Evolutionary conservation across 257 asterid genomes (phyloP).

Genomic region (Solanum tarijense): DNA sequence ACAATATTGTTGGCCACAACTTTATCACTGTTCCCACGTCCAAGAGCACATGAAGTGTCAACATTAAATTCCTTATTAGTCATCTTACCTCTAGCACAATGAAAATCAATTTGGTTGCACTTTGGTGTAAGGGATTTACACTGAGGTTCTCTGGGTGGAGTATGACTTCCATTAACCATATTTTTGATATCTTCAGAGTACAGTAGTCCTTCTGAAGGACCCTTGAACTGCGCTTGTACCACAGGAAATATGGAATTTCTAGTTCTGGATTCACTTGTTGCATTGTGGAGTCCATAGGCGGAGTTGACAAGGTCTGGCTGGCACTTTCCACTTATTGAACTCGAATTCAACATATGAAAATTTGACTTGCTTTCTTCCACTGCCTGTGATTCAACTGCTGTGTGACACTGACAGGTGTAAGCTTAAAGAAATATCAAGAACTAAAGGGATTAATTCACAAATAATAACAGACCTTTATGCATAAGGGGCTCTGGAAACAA

Average conservation of each 20-base stretch:
- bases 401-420: slow-evolving; percentile 8
- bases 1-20: not conserved
- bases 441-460: not conserved
- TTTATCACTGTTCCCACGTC: slow-evolving; percentile 12
- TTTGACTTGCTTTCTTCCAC: slow-evolving; percentile 15
- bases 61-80: slow-evolving; percentile 8
- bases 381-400: slow-evolving; percentile 19
- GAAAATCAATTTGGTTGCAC: slow-evolving; percentile 19
- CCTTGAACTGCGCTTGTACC: slow-evolving; percentile 15
- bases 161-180: slow-evolving; percentile 14
- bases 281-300: slow-evolving; percentile 16
- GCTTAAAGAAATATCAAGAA: not conserved
- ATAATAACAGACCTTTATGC: slow-evolving; percentile 14
- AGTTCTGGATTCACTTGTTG: slow-evolving; percentile 11
- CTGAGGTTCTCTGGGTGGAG: not conserved
- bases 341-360: slow-evolving; percentile 10
- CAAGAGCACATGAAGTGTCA: slow-evolving; percentile 6
- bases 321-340: slow-evolving; percentile 20
- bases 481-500: slow-evolving; percentile 16
- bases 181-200: slow-evolving; percentile 8
- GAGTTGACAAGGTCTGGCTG: slow-evolving; percentile 12
- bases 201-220: slow-evolving; percentile 8
- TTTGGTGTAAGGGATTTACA: slow-evolving; percentile 12
- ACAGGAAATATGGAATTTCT: slow-evolving; percentile 5
- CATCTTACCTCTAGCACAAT: slow-evolving; percentile 10